phyloP scores from a whole-genome alignment of 768 basidiomycete species.

The Saitozyma podzolica region DNA sequence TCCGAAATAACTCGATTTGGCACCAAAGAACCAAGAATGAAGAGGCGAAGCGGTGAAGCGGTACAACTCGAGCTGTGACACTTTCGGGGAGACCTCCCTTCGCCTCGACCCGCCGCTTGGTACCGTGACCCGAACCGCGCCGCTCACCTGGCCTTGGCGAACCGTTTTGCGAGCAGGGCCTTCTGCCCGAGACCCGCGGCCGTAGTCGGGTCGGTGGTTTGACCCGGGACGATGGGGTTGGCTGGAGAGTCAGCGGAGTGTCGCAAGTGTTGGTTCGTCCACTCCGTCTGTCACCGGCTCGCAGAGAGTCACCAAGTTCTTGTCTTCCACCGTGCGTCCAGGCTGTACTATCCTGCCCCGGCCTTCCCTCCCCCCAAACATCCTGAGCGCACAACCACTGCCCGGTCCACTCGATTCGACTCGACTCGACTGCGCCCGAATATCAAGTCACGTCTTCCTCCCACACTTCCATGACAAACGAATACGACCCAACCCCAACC shows the following conservation, averaged over 20 bases:
- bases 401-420: too few relatives aligned
- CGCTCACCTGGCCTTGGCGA: conserved; percentile 77
- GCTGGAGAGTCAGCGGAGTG: conserved; percentile 19
- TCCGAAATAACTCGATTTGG: not conserved
- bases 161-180: conserved; percentile 87
- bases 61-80: not conserved
- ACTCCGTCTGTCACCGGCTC: not conserved
- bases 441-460: too few relatives aligned
- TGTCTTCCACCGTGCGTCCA: too few relatives aligned
- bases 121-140: not conserved
- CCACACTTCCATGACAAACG: too few relatives aligned
- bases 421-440: too few relatives aligned
- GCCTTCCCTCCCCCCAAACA: too few relatives aligned
- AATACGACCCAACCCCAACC: not conserved
- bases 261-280: not conserved
- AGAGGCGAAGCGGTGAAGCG: not conserved
- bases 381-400: too few relatives aligned
- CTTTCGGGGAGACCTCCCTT: not conserved
- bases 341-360: too few relatives aligned
- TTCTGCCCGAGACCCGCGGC: conserved; percentile 68
- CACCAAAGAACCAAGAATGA: not conserved
- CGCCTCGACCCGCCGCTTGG: not conserved
- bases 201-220: conserved; percentile 28
- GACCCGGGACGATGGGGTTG: conserved; percentile 48
- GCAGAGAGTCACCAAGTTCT: too few relatives aligned